phyloP scores from a whole-genome alignment of 2,329 filamentous ascomycete genomes.

The Fusarium longipes region DNA sequence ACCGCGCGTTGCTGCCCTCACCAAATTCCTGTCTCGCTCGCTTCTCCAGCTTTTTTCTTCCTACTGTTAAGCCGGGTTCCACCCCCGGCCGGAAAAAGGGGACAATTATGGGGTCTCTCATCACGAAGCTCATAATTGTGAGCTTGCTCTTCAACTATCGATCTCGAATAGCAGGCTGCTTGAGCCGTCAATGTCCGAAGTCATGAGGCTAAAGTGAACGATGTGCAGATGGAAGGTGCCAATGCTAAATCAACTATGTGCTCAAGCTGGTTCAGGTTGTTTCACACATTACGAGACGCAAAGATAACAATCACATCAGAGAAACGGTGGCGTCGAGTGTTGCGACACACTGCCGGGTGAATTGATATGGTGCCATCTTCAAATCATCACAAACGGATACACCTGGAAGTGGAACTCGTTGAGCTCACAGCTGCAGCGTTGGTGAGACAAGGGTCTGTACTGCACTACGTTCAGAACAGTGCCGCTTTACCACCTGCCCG shows the following conservation, averaged over 20 bases:
- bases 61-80: constrained; percentile 16
- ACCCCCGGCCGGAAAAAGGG: constrained; percentile 25
- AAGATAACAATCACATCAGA: constrained; percentile 22
- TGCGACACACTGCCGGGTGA: constrained; percentile 18
- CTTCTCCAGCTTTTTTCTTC: constrained; percentile 23
- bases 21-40: background rate
- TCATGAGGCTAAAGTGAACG: constrained; percentile 3
- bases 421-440: constrained; percentile 22
- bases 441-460: constrained; percentile 21
- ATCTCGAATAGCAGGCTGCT: constrained; percentile 24
- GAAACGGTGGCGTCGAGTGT: constrained; percentile 26
- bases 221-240: constrained; percentile 6
- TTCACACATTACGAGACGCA: constrained; percentile 6
- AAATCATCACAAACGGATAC: constrained; percentile 3
- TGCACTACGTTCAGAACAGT: background rate
- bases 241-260: constrained; percentile 22
- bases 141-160: background rate
- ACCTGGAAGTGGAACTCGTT: constrained; percentile 41
- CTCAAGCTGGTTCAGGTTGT: background rate
- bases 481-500: constrained; percentile 21
- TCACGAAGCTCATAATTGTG: constrained; percentile 9
- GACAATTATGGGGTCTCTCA: constrained; percentile 11
- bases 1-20: constrained; percentile 3
- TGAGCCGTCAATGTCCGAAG: constrained; percentile 21
- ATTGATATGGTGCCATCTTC: constrained; percentile 29